These are phyloP conservation scores for Zizania palustris DNA, from an alignment of 202 grass and related monocot genomes.

Conservation along the genomic window DNA sequence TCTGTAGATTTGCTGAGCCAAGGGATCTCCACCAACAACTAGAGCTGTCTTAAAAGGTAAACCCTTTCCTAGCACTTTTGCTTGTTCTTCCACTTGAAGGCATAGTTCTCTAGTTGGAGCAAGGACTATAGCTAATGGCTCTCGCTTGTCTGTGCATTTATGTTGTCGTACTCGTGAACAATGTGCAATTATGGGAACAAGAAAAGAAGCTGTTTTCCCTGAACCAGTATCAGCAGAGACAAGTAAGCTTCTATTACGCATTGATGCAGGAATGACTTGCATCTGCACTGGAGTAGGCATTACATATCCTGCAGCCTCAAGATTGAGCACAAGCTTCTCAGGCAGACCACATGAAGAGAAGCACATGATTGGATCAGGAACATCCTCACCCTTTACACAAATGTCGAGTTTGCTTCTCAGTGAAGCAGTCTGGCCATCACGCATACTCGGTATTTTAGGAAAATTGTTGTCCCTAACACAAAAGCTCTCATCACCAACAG, in stretches of 20 bases:
- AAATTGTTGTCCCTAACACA: conserved; percentile 65
- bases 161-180: conserved; percentile 38
- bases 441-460: conserved; percentile 41
- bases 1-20: conserved; percentile 78
- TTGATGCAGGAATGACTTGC: conserved; percentile 86
- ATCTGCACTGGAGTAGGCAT: conserved; percentile 89
- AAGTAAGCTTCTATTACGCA: conserved; percentile 73
- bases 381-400: conserved; percentile 54
- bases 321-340: conserved; percentile 75
- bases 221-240: conserved; percentile 71
- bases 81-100: conserved; percentile 91
- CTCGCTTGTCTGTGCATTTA: conserved; percentile 39
- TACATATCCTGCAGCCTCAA: conserved; percentile 67
- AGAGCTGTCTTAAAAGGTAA: conserved; percentile 93
- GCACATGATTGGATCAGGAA: conserved; percentile 72
- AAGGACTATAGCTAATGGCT: conserved; percentile 75
- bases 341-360: conserved; percentile 84
- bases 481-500: conserved; percentile 64
- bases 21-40: conserved; percentile 81
- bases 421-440: conserved; percentile 47
- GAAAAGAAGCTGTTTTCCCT: conserved; percentile 86
- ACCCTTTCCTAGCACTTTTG: conserved; percentile 86
- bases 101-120: conserved; percentile 88
- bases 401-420: conserved; percentile 86
- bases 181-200: conserved; percentile 78